Evolutionary conservation across 2,329 filamentous ascomycete genomes (phyloP).

Genomic region (Neonectria faginata): DNA sequence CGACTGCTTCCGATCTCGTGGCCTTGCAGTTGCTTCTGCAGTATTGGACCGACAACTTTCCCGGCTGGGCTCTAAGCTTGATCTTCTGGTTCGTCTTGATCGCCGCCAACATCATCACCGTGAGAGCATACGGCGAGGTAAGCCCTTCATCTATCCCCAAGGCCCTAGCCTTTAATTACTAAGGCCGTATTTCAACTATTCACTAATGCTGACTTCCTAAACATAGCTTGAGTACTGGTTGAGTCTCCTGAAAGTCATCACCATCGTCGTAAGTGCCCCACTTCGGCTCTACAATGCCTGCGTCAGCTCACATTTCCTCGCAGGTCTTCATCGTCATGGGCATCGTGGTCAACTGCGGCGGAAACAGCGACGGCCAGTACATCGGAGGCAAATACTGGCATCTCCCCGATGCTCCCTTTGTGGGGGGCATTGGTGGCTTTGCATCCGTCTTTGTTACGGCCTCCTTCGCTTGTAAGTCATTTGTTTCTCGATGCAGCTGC

Average conservation of each 20-base stretch:
- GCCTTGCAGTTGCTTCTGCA: constrained; percentile 64
- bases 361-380: constrained; percentile 63
- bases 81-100: constrained; percentile 71
- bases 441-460: constrained; percentile 67
- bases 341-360: constrained; percentile 65
- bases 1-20: constrained; percentile 68
- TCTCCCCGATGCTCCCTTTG: constrained; percentile 71
- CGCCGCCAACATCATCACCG: constrained; percentile 51
- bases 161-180: too few relatives aligned
- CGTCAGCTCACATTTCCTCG: neutral
- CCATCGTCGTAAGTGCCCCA: constrained; percentile 56
- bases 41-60: constrained; percentile 73
- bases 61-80: constrained; percentile 71
- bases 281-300: accelerated
- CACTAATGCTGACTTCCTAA: constrained; percentile 51
- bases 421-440: constrained; percentile 73
- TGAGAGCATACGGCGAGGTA: constrained; percentile 52
- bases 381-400: constrained; percentile 70
- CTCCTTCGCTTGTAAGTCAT: constrained; percentile 67
- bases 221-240: constrained; percentile 66
- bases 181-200: too few relatives aligned
- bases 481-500: neutral
- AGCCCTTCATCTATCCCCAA: neutral
- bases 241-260: constrained; percentile 65
- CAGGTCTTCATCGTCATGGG: constrained; percentile 71